These are phyloP conservation scores for Gamarada debralockiae DNA, from an alignment of 495 filamentous ascomycete species.

Conservation along the genomic window DNA sequence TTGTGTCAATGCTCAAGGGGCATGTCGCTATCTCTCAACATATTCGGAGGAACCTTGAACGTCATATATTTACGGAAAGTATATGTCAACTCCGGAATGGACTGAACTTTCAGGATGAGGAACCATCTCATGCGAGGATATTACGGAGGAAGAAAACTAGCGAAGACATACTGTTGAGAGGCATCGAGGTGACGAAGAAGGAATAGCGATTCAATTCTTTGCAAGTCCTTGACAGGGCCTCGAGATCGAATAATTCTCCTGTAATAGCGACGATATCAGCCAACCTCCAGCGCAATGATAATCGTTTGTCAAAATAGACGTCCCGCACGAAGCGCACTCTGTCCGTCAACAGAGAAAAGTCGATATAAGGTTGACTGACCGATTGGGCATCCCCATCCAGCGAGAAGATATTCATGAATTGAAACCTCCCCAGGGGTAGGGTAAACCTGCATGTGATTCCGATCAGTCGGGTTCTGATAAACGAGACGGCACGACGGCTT, in stretches of 20 bases:
- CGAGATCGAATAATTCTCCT: constrained; percentile 56
- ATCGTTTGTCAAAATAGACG: too few relatives aligned
- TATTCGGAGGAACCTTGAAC: too few relatives aligned
- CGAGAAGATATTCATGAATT: constrained; percentile 41
- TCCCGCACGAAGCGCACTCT: too few relatives aligned
- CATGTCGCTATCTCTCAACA: too few relatives aligned
- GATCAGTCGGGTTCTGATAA: too few relatives aligned
- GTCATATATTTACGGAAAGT: too few relatives aligned
- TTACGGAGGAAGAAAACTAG: too few relatives aligned
- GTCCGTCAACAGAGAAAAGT: not conserved
- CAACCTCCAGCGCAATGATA: not conserved
- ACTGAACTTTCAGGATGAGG: too few relatives aligned
- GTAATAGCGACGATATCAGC: not conserved
- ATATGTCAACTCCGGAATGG: too few relatives aligned
- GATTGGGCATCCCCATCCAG: constrained; percentile 52
- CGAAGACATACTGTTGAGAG: constrained; percentile 7
- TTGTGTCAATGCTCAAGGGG: too few relatives aligned
- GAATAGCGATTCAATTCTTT: constrained; percentile 11
- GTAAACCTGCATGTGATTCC: not conserved
- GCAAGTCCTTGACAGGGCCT: constrained; percentile 32
- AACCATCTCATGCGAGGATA: too few relatives aligned
- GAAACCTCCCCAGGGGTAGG: constrained; percentile 10
- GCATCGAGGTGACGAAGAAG: constrained; percentile 19
- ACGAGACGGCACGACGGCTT: too few relatives aligned
- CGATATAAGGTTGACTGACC: constrained; percentile 1